phyloP scores from a whole-genome alignment of 139 green algal species.

The Picochlorum sp. region DNA sequence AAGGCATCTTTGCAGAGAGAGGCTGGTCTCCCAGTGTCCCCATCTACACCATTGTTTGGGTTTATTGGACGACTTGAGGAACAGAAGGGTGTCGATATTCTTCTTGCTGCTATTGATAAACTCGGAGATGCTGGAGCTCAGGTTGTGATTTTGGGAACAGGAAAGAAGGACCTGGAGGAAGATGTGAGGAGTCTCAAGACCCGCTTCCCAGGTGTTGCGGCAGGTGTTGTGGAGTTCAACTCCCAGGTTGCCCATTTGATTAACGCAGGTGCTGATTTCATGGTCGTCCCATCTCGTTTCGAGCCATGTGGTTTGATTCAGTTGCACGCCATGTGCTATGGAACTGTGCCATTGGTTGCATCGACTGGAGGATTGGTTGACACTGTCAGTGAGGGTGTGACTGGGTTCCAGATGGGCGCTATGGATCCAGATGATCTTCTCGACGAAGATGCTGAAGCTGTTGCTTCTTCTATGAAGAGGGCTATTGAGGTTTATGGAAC shows the following conservation, averaged over 20 bases:
- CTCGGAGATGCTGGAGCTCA: constrained; percentile 50
- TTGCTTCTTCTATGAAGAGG: constrained; percentile 59
- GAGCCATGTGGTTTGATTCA: constrained; percentile 98
- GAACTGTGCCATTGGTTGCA: constrained; percentile 88
- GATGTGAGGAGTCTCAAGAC: constrained; percentile 69
- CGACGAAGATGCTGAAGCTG: constrained; percentile 61
- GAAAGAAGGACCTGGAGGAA: constrained; percentile 81
- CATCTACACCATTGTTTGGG: constrained; percentile 69
- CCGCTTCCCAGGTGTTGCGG: constrained; percentile 55
- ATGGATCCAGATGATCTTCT: constrained; percentile 71
- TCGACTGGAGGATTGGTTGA: constrained; percentile 96
- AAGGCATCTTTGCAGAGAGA: constrained; percentile 80
- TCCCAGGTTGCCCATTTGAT: constrained; percentile 88
- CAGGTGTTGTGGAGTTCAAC: constrained; percentile 86
- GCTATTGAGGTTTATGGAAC: constrained; percentile 58
- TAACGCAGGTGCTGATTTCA: constrained; percentile 88
- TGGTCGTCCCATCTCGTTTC: constrained; percentile 94
- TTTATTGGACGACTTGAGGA: constrained; percentile 95
- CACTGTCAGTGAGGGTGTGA: constrained; percentile 96
- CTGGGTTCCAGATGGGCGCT: constrained; percentile 94
- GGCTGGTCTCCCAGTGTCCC: constrained; percentile 66
- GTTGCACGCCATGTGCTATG: constrained; percentile 89
- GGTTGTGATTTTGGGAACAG: constrained; percentile 89
- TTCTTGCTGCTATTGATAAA: constrained; percentile 77
- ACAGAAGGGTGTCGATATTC: constrained; percentile 98